Evolutionary conservation across 306 rosid genomes (phyloP), one percentile per base, ranked within the genome.

Genomic region (Inga leiocalycina): DNA sequence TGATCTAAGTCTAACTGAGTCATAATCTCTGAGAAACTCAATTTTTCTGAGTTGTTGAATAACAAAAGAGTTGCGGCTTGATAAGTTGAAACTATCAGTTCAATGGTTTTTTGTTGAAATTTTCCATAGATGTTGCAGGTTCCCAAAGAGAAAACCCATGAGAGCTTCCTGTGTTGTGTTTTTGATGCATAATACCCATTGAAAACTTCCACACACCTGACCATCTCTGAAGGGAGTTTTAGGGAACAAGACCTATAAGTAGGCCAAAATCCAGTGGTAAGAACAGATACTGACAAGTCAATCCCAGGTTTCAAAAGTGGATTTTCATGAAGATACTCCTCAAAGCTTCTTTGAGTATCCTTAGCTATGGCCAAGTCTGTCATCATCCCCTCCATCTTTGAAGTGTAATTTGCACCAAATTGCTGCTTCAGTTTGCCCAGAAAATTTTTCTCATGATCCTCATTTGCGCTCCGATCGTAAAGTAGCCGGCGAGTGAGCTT

Each of bases 221-320:
- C 92, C 94, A 91, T 91, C 81, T 91, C 94, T 12, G 79, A 83
- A 7, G 94, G 94, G 78, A 91, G 91, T 43, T 83, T 91, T 17
- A 91, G 83, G 70, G 87, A 89, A 80, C 84, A 91, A 10, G 92
- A 89, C 79, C 87, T 91, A 65, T 91, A 91, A 70, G 88, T 91
- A 49, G 92, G 94, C 94, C 92, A 91, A 73, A 84, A 89, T 9
- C 92, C 91, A 20, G 89, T 89, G 10, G 92, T 91, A 73, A 91
- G 85, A 48, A 91, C 91, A 39, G 91, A 89, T 17, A 89, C 92
- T 2, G 91, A 82, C 43, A 91, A 85, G 83, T 89, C 91, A 74
- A 91, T 85, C 57, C 4, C 57, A 16, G 6, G 57, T 1, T 51
- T 51, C 3, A 5, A 17, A 15, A 3, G 57, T 13, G 17, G 57